Conservation (phyloP, 345 rosid species). For the Durio zibethinus region DNA sequence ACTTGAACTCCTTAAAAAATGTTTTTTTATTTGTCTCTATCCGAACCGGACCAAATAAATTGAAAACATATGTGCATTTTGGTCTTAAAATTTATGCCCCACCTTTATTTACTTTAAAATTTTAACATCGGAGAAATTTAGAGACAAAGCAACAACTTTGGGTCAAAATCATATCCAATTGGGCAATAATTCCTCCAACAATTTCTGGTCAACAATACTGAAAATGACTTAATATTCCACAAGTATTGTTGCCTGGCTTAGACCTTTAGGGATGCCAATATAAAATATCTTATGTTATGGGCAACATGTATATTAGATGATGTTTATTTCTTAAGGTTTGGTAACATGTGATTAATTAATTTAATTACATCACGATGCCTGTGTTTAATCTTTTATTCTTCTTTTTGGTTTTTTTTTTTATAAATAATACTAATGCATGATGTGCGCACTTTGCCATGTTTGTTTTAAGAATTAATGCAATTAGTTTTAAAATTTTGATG, state of each 20-base stretch:
- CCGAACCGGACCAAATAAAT: too few species aligned
- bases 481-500: background rate
- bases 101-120: background rate
- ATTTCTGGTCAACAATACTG: background rate
- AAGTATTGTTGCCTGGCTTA: background rate
- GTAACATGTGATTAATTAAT: background rate
- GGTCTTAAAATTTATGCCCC: too few species aligned
- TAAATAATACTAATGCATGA: background rate
- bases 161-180: background rate
- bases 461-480: background rate
- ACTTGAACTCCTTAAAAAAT: too few species aligned
- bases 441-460: background rate
- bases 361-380: background rate
- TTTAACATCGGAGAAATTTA: background rate
- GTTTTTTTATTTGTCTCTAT: too few species aligned
- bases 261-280: background rate
- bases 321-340: background rate
- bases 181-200: background rate
- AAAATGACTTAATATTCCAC: constrained; percentile 1
- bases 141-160: background rate
- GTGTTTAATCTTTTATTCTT: background rate
- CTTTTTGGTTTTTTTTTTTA: background rate
- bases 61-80: too few species aligned
- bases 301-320: background rate
- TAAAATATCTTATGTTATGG: background rate